Base-by-base conservation (phyloP, 2,329 filamentous ascomycete species). In the Cladosporium sp. region DNA sequence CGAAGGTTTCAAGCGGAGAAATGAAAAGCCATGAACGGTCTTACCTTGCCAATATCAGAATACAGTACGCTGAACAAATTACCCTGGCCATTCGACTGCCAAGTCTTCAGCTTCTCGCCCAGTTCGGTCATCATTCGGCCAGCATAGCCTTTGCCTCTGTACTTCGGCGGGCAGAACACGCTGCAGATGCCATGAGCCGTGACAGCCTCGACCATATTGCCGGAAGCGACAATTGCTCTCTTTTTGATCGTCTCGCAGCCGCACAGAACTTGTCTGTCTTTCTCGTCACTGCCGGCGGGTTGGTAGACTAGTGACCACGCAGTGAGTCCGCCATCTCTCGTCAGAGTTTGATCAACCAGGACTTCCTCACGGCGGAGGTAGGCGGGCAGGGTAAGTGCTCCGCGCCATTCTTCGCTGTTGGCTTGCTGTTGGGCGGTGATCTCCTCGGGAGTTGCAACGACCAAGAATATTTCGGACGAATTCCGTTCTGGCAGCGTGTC, bases 21-120 rank as follows among this genome's bases (percentile, higher is more conserved):
- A 58, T n/a, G 16, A 8, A 34, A 23, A 39, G 28, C 28, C 2
- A 28, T 28, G 8, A 23, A 30, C 2, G 3, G 11, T 13, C 51
- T 57, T 65, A 73, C 68, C 68, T 92, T 90, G 23, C 93, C 92
- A 72, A 96, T 93, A 74, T 96, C 92, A 10, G 92, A 96, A 78
- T 89, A 97, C 10, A 97, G 82, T 8, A 96, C 85, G 0, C 91
- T 93, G 77, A 94, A 95, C 16, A 86, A 77, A 68, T 76, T 83
- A 74, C 74, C 76, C 70, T 76, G 74, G 23, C 75, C 77, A 25
- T 78, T 74, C 32, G 81, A 81, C 65, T 79, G 76, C 82, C 84
- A 87, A 2, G 74, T 80, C 68, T 83, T 80, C 54, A 89, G 73
- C 67, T 77, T 79, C 61, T 80, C 77, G 16, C 85, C 88, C 59